Evolutionary conservation across 768 basidiomycete species (phyloP), one percentile per base, ranked within the genome.

Genomic region (Daedalea quercina): DNA sequence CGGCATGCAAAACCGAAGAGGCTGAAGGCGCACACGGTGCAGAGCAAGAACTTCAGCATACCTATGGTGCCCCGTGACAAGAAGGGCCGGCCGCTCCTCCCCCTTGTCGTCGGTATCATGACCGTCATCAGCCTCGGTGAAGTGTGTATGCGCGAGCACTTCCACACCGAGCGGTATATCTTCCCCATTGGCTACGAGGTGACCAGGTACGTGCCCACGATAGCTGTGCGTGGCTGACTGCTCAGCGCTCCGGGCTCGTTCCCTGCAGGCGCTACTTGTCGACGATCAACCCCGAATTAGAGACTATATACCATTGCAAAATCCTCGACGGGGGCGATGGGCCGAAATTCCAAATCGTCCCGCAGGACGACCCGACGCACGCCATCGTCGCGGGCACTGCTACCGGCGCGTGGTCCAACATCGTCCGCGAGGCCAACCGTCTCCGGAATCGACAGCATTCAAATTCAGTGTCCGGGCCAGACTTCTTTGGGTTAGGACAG

Each of bases 121-220:
- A 89, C 86, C 1, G 83, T 93, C 23, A 74, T 84, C 52, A 80
- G 63, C 54, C 72, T 93, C 0, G 90, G 90, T 2, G 79, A 81
- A 48, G 81, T 91, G 7, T 89, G 86, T 62, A 81, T 84, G 82
- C 76, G 86, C 26, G 87, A 90, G 57, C 86, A 90, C 64, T 92
- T 90, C 62, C 87, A 90, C 64, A 90, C 90, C 0, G 89, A 92
- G 65, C 73, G 90, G 49, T 92, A 92, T 63, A 92, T 93, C 57
- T 93, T 90, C 61, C 90, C 90, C 9, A 85, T 91, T 37, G 88
- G 88, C 15, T 92, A 90, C 64, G 87, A 89, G 63, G 86, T 90
- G 4, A 85, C 82, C 3, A 77, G 89, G 88, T 86, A 40, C 46
- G 77, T 64, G 17, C 42, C 54, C 23, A 13, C 17, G n/a, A 34